These are phyloP conservation scores for Amanita molliuscula DNA, from an alignment of 768 basidiomycete genomes.

Conservation along the genomic window DNA sequence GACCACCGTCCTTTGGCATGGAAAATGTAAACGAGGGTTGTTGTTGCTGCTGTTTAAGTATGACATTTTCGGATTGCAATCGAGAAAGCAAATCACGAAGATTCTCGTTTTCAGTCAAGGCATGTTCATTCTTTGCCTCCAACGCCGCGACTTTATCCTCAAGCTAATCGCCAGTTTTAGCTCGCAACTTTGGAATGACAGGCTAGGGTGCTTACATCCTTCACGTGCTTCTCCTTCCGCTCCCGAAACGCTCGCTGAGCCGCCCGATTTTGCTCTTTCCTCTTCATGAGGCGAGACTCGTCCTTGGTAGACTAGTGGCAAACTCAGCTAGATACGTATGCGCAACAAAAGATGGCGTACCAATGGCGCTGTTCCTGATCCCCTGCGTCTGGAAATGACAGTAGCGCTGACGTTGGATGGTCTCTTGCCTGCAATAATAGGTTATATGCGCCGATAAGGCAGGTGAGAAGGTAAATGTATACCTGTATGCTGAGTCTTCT, in stretches of 20 bases:
- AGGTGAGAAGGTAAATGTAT: slow-evolving; percentile 14
- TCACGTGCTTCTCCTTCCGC: slow-evolving; percentile 94
- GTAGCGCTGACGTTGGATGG: slow-evolving; percentile 14
- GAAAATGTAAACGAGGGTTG: slow-evolving; percentile 69
- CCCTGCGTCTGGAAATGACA: slow-evolving; percentile 23
- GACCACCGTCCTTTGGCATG: slow-evolving; percentile 36
- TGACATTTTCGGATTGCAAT: slow-evolving; percentile 79
- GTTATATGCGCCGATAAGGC: neutral
- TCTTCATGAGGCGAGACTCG: slow-evolving; percentile 67
- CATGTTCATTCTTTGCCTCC: slow-evolving; percentile 69
- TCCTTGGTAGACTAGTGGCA: slow-evolving; percentile 38
- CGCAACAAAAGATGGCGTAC: slow-evolving; percentile 10
- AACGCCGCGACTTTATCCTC: slow-evolving; percentile 87
- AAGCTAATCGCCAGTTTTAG: slow-evolving; percentile 36
- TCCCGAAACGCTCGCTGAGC: slow-evolving; percentile 97
- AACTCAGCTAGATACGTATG: neutral
- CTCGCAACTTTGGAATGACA: slow-evolving; percentile 1
- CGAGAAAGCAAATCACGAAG: slow-evolving; percentile 76
- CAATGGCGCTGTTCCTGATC: slow-evolving; percentile 17
- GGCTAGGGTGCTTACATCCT: slow-evolving; percentile 58
- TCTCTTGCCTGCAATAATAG: slow-evolving; percentile 13
- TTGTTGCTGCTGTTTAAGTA: slow-evolving; percentile 48
- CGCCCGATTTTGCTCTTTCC: slow-evolving; percentile 95
- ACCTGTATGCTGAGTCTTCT: slow-evolving; percentile 61
- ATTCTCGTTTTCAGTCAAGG: slow-evolving; percentile 77